Evolutionary conservation across 495 filamentous ascomycete species (phyloP).

Genomic region (Xylaria grammica): DNA sequence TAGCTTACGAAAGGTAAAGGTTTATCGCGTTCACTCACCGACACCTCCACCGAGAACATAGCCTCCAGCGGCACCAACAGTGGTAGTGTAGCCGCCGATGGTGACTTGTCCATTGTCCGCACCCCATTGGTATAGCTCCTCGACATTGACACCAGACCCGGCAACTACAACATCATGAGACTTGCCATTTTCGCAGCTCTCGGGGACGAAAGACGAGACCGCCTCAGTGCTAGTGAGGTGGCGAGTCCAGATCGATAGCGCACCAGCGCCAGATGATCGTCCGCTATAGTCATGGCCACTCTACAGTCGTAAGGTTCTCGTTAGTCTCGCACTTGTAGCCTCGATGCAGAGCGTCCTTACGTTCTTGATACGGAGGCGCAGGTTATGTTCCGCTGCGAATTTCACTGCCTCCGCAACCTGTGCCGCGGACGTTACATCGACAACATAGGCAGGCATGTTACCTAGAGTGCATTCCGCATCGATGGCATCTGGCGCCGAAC

Average conservation of each 20-base stretch:
- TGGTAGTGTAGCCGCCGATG: slow-evolving; percentile 32
- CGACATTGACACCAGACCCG: slow-evolving; percentile 56
- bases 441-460: slow-evolving; percentile 25
- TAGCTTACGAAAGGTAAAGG: not conserved
- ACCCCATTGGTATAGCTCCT: slow-evolving; percentile 50
- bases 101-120: slow-evolving; percentile 45
- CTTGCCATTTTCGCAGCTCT: slow-evolving; percentile 17
- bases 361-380: slow-evolving; percentile 31
- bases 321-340: not conserved
- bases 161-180: slow-evolving; percentile 40
- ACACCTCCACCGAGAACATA: slow-evolving; percentile 49
- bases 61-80: slow-evolving; percentile 41
- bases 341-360: slow-evolving; percentile 1
- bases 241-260: slow-evolving; percentile 58
- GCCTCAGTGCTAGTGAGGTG: slow-evolving; percentile 36
- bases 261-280: slow-evolving; percentile 58
- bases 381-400: slow-evolving; percentile 31
- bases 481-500: slow-evolving; percentile 14
- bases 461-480: slow-evolving; percentile 20
- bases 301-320: slow-evolving; percentile 55
- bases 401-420: slow-evolving; percentile 25
- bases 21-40: not conserved
- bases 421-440: slow-evolving; percentile 25
- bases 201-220: slow-evolving; percentile 3
- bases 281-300: slow-evolving; percentile 66